Evolutionary conservation across 75 land plant genomes (phyloP), one percentile per base, ranked within the genome.

Genomic region (Sequoiadendron giganteum): DNA sequence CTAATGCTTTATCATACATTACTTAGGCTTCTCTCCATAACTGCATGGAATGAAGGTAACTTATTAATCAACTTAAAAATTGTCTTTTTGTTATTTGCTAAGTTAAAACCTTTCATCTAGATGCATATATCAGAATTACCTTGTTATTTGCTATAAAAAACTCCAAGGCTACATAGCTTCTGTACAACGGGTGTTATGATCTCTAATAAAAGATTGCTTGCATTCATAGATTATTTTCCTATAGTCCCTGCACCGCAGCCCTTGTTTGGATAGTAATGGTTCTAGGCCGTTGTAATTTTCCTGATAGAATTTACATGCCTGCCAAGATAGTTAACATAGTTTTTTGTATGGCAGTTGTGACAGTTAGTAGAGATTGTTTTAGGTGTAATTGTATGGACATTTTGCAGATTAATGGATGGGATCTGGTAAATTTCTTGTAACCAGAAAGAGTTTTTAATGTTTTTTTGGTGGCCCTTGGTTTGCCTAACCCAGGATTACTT

Each of bases 111-210:
- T 82, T 70, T 14, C 30, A 73, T 18, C 13, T 32, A 75, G 77
- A 58, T 21, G 16, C 8, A 32, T 15, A 86, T 38, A n/a, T 58
- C 40, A 75, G 15, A 82, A 82, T n/a, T 14, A 10, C 28, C n/a
- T n/a, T n/a, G n/a, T n/a, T 97, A 97, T 90, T 93, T 92, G 56
- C 88, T 90, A 79, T 90, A 91, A 80, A 97, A 95, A 79, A 97
- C 93, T 54, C 97, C 95, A 80, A 92, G 56, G 14, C 90, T 85
- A 88, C 79, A 89, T 77, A 96, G 94, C 77, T 88, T 93, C 82
- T 85, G 36, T 48, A 90, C 95, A 87, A 91, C 81, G 79, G 99
- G 98, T 18, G 90, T 91, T 75, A 94, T 87, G 55, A 91, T 91
- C 75, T 94, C 97, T 87, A 92, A 72, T 39, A 96, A 92, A 79